These are phyloP conservation scores for Aspergillus bombycis DNA, from an alignment of 2,329 filamentous ascomycete species.

Conservation along the genomic window DNA sequence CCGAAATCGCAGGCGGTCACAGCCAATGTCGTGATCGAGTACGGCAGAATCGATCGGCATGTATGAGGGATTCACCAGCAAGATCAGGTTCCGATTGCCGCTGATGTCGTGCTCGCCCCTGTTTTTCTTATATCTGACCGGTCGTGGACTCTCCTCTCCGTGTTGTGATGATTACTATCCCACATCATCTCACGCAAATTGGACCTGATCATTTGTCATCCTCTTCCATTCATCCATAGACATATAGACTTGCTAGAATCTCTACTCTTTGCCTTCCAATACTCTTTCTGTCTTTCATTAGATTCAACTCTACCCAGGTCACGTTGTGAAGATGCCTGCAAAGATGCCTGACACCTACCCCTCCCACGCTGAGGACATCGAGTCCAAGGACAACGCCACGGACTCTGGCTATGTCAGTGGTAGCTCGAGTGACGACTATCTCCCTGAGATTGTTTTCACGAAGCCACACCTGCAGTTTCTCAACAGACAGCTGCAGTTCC, in stretches of 20 bases:
- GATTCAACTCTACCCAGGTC: constrained; percentile 1
- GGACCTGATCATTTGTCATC: constrained; percentile 3
- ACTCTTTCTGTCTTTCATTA: constrained; percentile 9
- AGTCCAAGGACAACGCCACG: constrained; percentile 65
- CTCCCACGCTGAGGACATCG: constrained; percentile 38
- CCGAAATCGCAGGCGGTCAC: constrained; percentile 32
- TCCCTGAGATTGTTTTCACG: constrained; percentile 82
- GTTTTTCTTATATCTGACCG: constrained; percentile 33
- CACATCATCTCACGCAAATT: constrained; percentile 10
- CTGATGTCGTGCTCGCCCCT: constrained; percentile 38
- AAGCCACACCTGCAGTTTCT: constrained; percentile 86
- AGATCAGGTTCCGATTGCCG: constrained; percentile 27
- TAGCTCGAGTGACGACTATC: constrained; percentile 61
- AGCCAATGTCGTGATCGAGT: constrained; percentile 33
- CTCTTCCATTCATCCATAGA: constrained; percentile 8
- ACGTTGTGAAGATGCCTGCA: constrained; percentile 36
- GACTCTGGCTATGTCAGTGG: constrained; percentile 79
- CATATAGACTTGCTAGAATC: constrained; percentile 11
- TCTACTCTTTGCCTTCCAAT: constrained; percentile 8
- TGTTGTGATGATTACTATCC: constrained; percentile 1
- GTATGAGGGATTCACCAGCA: constrained; percentile 24
- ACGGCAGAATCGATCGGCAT: constrained; percentile 30
- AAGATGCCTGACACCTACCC: constrained; percentile 42
- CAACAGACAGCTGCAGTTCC: constrained; percentile 83
- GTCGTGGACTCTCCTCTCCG: constrained; percentile 24